A percentile compares a stretch with the other conserved stretches of the same genome.
Conservation (phyloP, 352 stramenopile genomes). For the Globisporangium barbulae region DNA sequence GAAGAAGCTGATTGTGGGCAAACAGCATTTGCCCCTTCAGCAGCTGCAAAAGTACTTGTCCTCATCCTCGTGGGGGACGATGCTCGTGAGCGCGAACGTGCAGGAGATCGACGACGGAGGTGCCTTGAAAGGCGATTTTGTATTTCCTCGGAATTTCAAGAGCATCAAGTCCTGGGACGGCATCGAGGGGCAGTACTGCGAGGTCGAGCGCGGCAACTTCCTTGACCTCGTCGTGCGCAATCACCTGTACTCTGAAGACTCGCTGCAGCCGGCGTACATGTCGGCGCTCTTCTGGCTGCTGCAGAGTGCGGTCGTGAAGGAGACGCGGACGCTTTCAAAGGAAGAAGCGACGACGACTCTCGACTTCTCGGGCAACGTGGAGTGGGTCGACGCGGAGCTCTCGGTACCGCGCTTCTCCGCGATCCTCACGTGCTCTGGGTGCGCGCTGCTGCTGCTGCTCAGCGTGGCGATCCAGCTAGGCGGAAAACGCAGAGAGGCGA, state of each 20-base stretch:
- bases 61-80: conserved; percentile 25
- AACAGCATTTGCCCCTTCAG: conserved; percentile 24
- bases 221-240: conserved; percentile 37
- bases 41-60: conserved; percentile 32
- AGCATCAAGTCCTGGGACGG: conserved; percentile 27
- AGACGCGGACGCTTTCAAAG: conserved; percentile 14
- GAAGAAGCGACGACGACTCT: conserved; percentile 20
- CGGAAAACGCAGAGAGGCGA: conserved; percentile 36
- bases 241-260: conserved; percentile 47
- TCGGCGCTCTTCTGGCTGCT: conserved; percentile 56
- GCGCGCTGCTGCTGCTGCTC: conserved; percentile 34
- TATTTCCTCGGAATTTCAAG: conserved; percentile 48
- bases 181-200: conserved; percentile 32
- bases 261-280: conserved; percentile 42
- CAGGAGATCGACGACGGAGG: conserved; percentile 48
- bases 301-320: conserved; percentile 34
- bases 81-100: conserved; percentile 40
- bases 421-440: conserved; percentile 36
- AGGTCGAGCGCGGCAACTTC: conserved; percentile 42
- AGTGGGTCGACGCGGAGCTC: conserved; percentile 32
- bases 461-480: conserved; percentile 34
- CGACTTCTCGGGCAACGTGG: conserved; percentile 24
- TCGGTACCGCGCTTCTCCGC: conserved; percentile 34
- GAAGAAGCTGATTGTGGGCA: conserved; percentile 29
- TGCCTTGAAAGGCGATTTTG: conserved; percentile 51